Percentiles rank a stretch among this genome's conserved stretches.
phyloP scores from a whole-genome alignment of 2,329 filamentous ascomycete genomes.

The Fusarium tuaranense region DNA sequence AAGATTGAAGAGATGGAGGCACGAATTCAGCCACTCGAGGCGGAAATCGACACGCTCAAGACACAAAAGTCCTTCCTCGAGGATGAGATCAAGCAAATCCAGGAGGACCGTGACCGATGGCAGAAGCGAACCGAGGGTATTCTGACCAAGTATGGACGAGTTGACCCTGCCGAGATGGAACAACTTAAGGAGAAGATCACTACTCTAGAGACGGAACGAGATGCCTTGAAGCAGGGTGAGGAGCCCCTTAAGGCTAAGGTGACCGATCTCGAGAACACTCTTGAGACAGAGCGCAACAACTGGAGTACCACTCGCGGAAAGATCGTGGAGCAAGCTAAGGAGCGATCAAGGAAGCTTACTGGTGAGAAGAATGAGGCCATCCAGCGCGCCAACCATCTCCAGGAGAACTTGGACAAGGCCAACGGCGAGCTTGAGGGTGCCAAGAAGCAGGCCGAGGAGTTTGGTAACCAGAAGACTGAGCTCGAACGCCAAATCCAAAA shows the following conservation, averaged over 20 bases:
- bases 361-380: slow-evolving; percentile 65
- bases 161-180: slow-evolving; percentile 93
- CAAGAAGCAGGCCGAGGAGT: slow-evolving; percentile 51
- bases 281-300: slow-evolving; percentile 66
- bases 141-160: slow-evolving; percentile 93
- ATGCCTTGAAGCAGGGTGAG: slow-evolving; percentile 64
- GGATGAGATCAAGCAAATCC: slow-evolving; percentile 87
- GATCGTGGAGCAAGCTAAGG: slow-evolving; percentile 73
- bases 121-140: slow-evolving; percentile 97
- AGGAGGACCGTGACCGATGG: slow-evolving; percentile 93
- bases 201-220: slow-evolving; percentile 73
- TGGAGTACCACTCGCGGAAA: slow-evolving; percentile 66
- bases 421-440: slow-evolving; percentile 67
- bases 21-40: slow-evolving; percentile 85
- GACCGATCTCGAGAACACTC: slow-evolving; percentile 60
- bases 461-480: slow-evolving; percentile 48
- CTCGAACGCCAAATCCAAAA: slow-evolving; percentile 58
- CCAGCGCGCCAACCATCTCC: slow-evolving; percentile 64
- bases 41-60: slow-evolving; percentile 83
- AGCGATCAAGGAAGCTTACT: slow-evolving; percentile 65
- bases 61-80: slow-evolving; percentile 84
- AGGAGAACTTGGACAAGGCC: slow-evolving; percentile 61
- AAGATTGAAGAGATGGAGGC: slow-evolving; percentile 80
- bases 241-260: slow-evolving; percentile 66
- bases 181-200: slow-evolving; percentile 84